Conservation (phyloP, 1,139 yeast genomes). For the Diutina mesorugosa region DNA sequence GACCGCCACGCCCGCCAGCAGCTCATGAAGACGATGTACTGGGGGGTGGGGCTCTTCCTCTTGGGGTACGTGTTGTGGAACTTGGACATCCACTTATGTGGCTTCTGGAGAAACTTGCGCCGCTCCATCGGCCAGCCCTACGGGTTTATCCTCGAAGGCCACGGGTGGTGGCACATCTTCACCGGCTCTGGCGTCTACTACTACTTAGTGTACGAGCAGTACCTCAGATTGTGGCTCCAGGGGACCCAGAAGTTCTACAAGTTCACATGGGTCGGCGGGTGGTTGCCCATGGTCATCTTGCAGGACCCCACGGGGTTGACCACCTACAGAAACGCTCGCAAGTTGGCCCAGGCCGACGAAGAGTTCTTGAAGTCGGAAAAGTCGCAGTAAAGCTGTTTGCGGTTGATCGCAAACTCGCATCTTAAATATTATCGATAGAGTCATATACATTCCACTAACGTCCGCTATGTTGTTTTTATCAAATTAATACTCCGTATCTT, state of each 20-base stretch:
- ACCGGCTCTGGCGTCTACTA: conserved; percentile 62
- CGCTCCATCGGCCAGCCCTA: conserved; percentile 70
- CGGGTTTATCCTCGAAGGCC: conserved; percentile 82
- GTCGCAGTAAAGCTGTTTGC: neutral
- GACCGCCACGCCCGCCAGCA: conserved; percentile 32
- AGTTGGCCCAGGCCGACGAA: neutral
- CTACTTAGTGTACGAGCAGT: conserved; percentile 57
- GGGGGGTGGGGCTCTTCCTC: conserved; percentile 54
- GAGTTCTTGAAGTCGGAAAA: neutral
- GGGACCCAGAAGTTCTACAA: conserved; percentile 38
- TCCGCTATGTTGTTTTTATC: too few species aligned
- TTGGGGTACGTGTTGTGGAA: conserved; percentile 77
- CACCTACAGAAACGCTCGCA: neutral
- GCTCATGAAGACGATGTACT: conserved; percentile 39
- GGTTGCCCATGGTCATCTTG: neutral
- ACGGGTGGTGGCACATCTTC: conserved; percentile 96
- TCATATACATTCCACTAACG: neutral
- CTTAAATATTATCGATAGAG: neutral
- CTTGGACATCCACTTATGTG: conserved; percentile 71
- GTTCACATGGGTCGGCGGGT: conserved; percentile 30
- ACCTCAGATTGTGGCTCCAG: conserved; percentile 48
- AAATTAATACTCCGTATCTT: too few species aligned
- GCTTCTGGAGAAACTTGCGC: conserved; percentile 47
- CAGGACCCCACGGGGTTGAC: neutral
- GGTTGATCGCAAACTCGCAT: neutral